Conservation (phyloP, 176 grass and related monocot species). For the Poa pratensis region DNA sequence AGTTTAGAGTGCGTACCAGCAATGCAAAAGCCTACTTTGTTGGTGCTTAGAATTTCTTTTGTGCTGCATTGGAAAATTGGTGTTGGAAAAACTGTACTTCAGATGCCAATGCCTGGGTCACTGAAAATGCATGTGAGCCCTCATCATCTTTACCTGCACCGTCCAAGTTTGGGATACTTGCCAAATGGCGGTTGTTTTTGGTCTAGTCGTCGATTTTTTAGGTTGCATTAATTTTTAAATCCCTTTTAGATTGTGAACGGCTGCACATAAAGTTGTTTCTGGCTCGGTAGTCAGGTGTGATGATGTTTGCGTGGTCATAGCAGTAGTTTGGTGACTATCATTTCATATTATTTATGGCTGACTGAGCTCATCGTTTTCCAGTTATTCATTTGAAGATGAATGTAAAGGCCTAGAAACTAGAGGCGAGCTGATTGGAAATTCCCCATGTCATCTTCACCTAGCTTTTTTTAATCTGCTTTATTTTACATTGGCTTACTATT, state of each 20-base stretch:
- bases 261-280: conserved; percentile 5
- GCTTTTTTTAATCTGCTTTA: not conserved
- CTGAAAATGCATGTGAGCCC: conserved; percentile 1
- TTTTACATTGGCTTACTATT: not conserved
- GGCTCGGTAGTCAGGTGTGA: not conserved
- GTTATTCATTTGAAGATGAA: not conserved
- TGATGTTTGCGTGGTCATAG: conserved; percentile 5
- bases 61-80: not conserved
- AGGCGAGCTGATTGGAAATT: not conserved
- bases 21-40: conserved; percentile 1
- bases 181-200: not conserved
- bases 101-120: not conserved
- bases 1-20: not conserved
- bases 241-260: not conserved
- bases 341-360: not conserved
- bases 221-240: not conserved
- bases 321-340: not conserved
- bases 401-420: not conserved
- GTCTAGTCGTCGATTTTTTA: conserved; percentile 8
- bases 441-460: not conserved
- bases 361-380: not conserved
- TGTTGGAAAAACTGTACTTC: conserved; percentile 4
- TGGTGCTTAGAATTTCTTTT: not conserved
- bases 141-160: conserved; percentile 28
- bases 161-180: not conserved